phyloP scores from a whole-genome alignment of 805 yeast genomes.

The Hanseniaspora taiwanica region DNA sequence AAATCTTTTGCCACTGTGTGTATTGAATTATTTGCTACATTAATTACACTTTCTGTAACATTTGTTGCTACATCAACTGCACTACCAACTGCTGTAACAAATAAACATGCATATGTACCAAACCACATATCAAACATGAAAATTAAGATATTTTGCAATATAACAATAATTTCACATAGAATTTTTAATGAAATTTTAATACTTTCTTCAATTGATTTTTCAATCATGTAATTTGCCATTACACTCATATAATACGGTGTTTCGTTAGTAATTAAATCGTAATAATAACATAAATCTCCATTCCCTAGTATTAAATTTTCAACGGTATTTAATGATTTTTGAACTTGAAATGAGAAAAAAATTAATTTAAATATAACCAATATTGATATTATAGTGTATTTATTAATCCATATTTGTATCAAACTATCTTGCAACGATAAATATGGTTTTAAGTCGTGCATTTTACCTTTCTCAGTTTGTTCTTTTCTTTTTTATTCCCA shows the following conservation, averaged over 20 bases:
- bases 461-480: not conserved
- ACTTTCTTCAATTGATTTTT: conserved; percentile 33
- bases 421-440: conserved; percentile 39
- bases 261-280: conserved; percentile 24
- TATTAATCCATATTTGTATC: conserved; percentile 56
- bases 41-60: conserved; percentile 51
- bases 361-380: conserved; percentile 47
- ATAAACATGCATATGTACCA: conserved; percentile 79
- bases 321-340: conserved; percentile 29
- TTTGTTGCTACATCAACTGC: conserved; percentile 61
- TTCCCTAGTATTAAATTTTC: conserved; percentile 26
- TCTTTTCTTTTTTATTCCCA: not conserved
- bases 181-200: conserved; percentile 33
- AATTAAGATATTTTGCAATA: conserved; percentile 42
- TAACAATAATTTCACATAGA: conserved; percentile 36
- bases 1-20: conserved; percentile 42
- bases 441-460: conserved; percentile 17
- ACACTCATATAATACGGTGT: conserved; percentile 45
- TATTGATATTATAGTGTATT: conserved; percentile 41
- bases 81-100: conserved; percentile 62
- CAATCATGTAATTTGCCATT: conserved; percentile 40
- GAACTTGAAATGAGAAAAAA: conserved; percentile 39
- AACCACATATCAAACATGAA: conserved; percentile 60
- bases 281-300: conserved; percentile 35
- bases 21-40: conserved; percentile 49